Evolutionary conservation across 192 early-diverging fungal species (phyloP), one percentile per base, ranked within the genome.

Genomic region (Dispira simplex): DNA sequence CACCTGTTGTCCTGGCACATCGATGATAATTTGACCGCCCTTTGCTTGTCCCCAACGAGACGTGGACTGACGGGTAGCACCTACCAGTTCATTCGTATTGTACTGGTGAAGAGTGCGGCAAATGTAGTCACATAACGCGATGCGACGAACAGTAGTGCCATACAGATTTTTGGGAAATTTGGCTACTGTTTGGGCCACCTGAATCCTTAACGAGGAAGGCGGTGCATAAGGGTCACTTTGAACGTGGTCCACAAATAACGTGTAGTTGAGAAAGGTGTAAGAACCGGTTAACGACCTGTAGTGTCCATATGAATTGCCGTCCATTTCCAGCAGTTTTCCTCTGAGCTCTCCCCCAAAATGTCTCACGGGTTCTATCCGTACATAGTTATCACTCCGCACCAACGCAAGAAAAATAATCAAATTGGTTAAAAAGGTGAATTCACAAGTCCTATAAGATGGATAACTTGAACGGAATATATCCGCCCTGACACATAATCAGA

Each of bases 141-240:
- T 51, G 10, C 58, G 55, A 3, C 77, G 73, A 25, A 63, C 54
- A 14, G 65, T 67, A 18, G 62, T 70, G 2, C 59, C 63, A 46
- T 62, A 75, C 32, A 68, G 63, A 14, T 49, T 13, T 2, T 16
- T 16, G 3, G 78, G 75, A 46, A 79, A 76, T 32, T 52, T 49
- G 1, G 73, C 73, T 11, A 44, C 39, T 0, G 46, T 44, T 58
- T 79, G 77, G 9, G 58, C 45, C 21, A 82, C 67, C 8, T 63
- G 64, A 4, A 79, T 60, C 3, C 81, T 68, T 9, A 82, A 71
- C 48, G 63, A 47, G 44, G 74, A 77, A 3, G 81, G 78, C 2
- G 81, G 72, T 13, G 81, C 81, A 63, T 68, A 82, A 10, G 77
- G 70, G 48, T 82, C 81, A 8, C 69, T 63, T 62, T 79, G 77